A percentile compares a stretch with the other conserved stretches of the same genome.
Conservation (phyloP, 2,329 filamentous ascomycete genomes). For the Chrysoporthe deuterocubensis region DNA sequence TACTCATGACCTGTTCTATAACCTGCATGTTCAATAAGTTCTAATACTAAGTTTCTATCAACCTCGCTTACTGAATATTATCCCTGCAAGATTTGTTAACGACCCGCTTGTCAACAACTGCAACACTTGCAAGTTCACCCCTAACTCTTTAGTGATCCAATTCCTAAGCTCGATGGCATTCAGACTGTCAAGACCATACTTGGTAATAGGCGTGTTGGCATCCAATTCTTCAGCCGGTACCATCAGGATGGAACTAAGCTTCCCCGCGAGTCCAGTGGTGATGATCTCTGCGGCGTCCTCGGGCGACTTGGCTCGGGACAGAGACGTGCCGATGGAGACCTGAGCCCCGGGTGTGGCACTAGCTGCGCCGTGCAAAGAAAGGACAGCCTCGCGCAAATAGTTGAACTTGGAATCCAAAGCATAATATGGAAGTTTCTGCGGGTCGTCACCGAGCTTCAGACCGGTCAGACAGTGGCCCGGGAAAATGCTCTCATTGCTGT, state of each 20-base stretch:
- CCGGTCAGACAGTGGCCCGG: conserved; percentile 21
- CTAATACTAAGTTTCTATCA: conserved; percentile 29
- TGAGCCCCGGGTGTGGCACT: conserved; percentile 36
- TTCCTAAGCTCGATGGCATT: conserved; percentile 39
- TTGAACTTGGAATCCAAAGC: conserved; percentile 59
- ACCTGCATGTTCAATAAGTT: not conserved
- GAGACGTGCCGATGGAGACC: conserved; percentile 47
- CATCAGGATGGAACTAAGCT: conserved; percentile 55
- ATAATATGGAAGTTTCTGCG: conserved; percentile 52
- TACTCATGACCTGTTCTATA: not conserved
- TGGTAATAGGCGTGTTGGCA: conserved; percentile 33
- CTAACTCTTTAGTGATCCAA: conserved; percentile 48
- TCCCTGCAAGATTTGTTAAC: not conserved
- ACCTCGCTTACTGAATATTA: conserved; percentile 8
- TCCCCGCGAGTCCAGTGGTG: conserved; percentile 51
- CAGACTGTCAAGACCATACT: conserved; percentile 37
- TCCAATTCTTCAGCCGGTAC: conserved; percentile 39
- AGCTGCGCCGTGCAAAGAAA: conserved; percentile 32
- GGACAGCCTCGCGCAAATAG: conserved; percentile 47
- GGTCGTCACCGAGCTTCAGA: conserved; percentile 18
- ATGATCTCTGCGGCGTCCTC: conserved; percentile 52
- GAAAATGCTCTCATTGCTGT: conserved; percentile 32
- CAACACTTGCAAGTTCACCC: conserved; percentile 57
- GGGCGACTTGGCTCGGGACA: conserved; percentile 47
- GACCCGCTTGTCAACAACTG: conserved; percentile 56